Conservation (phyloP, 2,329 filamentous ascomycete species). For the Drechslerella dactyloides region DNA sequence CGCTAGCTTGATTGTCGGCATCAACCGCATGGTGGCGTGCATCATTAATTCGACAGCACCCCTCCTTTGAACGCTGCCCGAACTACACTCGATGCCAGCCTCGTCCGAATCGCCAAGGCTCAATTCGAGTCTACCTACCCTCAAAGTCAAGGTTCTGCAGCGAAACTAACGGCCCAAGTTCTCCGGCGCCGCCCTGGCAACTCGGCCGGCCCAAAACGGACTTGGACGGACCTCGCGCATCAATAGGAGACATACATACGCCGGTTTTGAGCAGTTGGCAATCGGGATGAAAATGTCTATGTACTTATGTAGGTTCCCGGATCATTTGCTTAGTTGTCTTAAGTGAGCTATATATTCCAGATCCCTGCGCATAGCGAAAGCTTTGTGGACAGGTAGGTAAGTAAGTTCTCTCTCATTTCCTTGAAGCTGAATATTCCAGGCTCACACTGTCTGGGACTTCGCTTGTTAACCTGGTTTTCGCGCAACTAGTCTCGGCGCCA, state of each 20-base stretch:
- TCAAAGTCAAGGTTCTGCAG: neutral
- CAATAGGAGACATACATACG: neutral
- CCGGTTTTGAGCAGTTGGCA: neutral
- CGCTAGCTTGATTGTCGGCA: neutral
- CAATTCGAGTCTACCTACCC: neutral
- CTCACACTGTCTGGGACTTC: neutral
- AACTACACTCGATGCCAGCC: neutral
- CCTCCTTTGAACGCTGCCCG: neutral
- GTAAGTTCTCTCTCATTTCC: neutral
- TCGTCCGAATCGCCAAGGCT: neutral
- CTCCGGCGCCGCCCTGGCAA: neutral
- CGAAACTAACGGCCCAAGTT: neutral
- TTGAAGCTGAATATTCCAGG: neutral
- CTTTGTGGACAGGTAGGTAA: neutral
- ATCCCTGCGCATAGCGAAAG: neutral
- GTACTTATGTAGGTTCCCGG: neutral
- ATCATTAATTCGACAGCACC: neutral
- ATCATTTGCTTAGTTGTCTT: no score
- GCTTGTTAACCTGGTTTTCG: neutral
- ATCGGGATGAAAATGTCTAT: neutral
- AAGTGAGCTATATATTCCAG: neutral
- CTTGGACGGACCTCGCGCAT: neutral
- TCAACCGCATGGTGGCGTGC: neutral
- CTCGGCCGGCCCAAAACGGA: conserved; percentile 2
- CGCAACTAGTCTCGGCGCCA: neutral